These are phyloP conservation scores for Cladorrhinum sp. DNA, from an alignment of 2,329 filamentous ascomycete species.

Conservation along the genomic window DNA sequence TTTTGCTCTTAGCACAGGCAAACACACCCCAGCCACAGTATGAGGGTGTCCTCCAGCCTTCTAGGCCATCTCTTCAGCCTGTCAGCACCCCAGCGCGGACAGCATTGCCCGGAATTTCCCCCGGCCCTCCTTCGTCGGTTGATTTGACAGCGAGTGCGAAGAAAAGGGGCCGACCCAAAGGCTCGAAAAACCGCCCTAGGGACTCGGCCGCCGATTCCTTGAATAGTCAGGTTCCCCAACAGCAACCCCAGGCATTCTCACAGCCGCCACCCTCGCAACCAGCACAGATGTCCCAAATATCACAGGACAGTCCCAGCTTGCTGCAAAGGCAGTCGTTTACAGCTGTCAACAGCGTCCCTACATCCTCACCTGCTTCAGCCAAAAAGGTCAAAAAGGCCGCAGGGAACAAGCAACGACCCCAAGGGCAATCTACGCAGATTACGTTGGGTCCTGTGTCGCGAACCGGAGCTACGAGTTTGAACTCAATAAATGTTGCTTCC, in stretches of 20 bases:
- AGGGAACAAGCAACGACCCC: constrained; percentile 36
- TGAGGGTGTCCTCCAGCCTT: background rate
- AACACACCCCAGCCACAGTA: constrained; percentile 14
- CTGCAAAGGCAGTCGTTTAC: constrained; percentile 22
- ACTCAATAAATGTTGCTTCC: constrained; percentile 3
- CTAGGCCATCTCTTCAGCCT: constrained; percentile 1
- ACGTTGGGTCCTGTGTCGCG: background rate
- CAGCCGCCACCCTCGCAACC: no score
- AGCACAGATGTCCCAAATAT: constrained; percentile 5
- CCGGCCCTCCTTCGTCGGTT: background rate
- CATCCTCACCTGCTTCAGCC: constrained; percentile 8
- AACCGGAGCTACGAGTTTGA: background rate
- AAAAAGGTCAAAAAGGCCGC: constrained; percentile 42
- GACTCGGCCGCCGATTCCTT: constrained; percentile 21
- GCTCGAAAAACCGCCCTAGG: constrained; percentile 50
- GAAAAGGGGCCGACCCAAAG: constrained; percentile 49
- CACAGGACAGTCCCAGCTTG: background rate
- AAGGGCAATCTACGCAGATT: background rate
- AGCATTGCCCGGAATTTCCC: constrained; percentile 14
- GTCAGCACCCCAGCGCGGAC: constrained; percentile 11
- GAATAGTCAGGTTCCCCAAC: background rate
- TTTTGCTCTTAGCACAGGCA: constrained; percentile 25
- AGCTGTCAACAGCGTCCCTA: constrained; percentile 13
- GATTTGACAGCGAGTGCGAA: constrained; percentile 31
- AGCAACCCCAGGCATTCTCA: background rate